phyloP scores from a whole-genome alignment of 805 yeast species.

The Brettanomyces naardenensis region DNA sequence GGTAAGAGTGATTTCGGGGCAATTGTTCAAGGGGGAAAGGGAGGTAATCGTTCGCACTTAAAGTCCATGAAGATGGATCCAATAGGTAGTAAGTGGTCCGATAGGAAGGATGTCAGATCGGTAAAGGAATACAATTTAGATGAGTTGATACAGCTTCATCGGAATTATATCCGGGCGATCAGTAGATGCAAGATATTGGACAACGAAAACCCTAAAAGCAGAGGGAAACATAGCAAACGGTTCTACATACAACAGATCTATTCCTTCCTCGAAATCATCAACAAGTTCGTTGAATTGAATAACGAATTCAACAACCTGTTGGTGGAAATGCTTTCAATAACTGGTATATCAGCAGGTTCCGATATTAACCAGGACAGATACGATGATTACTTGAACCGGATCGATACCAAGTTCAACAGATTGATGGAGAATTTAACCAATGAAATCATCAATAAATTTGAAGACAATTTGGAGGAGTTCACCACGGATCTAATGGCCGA shows the following conservation, averaged over 20 bases:
- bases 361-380: slow-evolving; percentile 17
- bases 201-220: slow-evolving; percentile 14
- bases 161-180: slow-evolving; percentile 27
- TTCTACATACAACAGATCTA: slow-evolving; percentile 36
- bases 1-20: slow-evolving; percentile 4
- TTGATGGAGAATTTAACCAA: slow-evolving; percentile 33
- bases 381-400: slow-evolving; percentile 13
- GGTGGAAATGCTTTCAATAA: slow-evolving; percentile 23
- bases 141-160: slow-evolving; percentile 33
- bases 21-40: slow-evolving; percentile 8
- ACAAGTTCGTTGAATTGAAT: slow-evolving; percentile 31
- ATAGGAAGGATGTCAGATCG: background rate
- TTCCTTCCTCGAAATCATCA: slow-evolving; percentile 27
- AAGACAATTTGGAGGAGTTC: slow-evolving; percentile 29
- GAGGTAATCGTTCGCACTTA: background rate
- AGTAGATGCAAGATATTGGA: slow-evolving; percentile 30
- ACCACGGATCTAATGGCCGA: slow-evolving; percentile 48
- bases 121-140: slow-evolving; percentile 33
- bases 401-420: slow-evolving; percentile 24
- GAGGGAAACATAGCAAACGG: slow-evolving; percentile 30
- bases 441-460: slow-evolving; percentile 35
- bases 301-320: slow-evolving; percentile 30
- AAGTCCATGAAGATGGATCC: background rate
- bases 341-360: slow-evolving; percentile 15
- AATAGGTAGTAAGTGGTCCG: background rate